Evolutionary conservation across 2,329 filamentous ascomycete genomes (phyloP).

Genomic region (Neofusicoccum cordaticola): DNA sequence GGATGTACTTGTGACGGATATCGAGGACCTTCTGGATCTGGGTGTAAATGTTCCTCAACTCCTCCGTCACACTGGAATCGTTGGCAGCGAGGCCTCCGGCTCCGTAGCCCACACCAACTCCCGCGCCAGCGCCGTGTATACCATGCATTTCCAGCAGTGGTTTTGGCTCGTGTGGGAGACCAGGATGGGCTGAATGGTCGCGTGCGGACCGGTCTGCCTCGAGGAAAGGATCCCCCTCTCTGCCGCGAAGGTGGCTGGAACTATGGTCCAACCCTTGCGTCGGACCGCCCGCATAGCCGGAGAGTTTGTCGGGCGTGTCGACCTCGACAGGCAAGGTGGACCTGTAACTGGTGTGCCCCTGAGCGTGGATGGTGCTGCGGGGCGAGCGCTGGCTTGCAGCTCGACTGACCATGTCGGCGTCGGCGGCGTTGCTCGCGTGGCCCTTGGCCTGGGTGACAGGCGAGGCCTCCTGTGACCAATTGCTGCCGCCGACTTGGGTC

Average conservation of each 20-base stretch:
- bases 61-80: slow-evolving; percentile 77
- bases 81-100: slow-evolving; percentile 64
- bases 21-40: slow-evolving; percentile 91
- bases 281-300: slow-evolving; percentile 28
- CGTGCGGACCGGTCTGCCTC: slow-evolving; percentile 49
- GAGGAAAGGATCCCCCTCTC: slow-evolving; percentile 32
- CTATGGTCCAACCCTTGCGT: slow-evolving; percentile 27
- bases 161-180: slow-evolving; percentile 55
- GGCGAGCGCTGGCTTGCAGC: slow-evolving; percentile 44
- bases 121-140: slow-evolving; percentile 57
- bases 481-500: slow-evolving; percentile 41
- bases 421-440: slow-evolving; percentile 24
- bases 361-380: slow-evolving; percentile 30
- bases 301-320: slow-evolving; percentile 31
- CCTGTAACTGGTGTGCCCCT: slow-evolving; percentile 19
- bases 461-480: slow-evolving; percentile 37
- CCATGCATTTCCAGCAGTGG: slow-evolving; percentile 54
- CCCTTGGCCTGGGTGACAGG: slow-evolving; percentile 46
- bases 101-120: slow-evolving; percentile 60
- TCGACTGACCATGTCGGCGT: slow-evolving; percentile 35
- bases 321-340: slow-evolving; percentile 35
- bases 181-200: slow-evolving; percentile 51
- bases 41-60: slow-evolving; percentile 81
- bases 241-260: neutral
- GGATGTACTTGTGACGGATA: slow-evolving; percentile 82